These are phyloP conservation scores for Solanum ossicruentum DNA, from an alignment of 257 asterid species.

Conservation along the genomic window DNA sequence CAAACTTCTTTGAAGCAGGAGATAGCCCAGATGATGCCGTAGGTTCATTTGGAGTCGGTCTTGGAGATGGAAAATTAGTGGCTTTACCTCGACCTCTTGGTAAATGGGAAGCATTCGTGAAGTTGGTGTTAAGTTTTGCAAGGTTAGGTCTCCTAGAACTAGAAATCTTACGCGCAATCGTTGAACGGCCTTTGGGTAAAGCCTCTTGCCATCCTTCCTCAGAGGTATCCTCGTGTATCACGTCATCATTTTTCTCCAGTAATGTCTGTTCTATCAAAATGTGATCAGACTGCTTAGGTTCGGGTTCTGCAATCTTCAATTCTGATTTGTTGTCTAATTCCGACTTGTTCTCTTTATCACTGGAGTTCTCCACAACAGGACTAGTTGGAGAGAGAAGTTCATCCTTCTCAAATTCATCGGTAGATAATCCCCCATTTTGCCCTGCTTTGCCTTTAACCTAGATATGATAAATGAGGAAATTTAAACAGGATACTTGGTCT, in stretches of 20 bases:
- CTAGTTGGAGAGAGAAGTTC: constrained; percentile 29
- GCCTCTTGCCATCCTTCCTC: constrained; percentile 98
- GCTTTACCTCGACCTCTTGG: constrained; percentile 39
- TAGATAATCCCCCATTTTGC: constrained; percentile 31
- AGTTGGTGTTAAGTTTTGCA: constrained; percentile 65
- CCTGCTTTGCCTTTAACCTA: constrained; percentile 70
- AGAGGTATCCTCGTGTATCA: constrained; percentile 33
- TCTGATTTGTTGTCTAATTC: constrained; percentile 35
- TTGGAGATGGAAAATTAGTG: constrained; percentile 43
- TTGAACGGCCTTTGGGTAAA: constrained; percentile 62
- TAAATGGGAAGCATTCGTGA: constrained; percentile 35
- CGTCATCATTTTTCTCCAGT: constrained; percentile 26
- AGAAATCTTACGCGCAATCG: constrained; percentile 40
- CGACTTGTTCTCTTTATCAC: constrained; percentile 46
- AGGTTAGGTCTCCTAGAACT: constrained; percentile 64
- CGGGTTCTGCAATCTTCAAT: constrained; percentile 17
- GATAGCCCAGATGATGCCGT: constrained; percentile 26
- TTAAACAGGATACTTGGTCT: neutral
- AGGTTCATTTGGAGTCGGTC: constrained; percentile 28
- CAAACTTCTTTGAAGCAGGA: constrained; percentile 32
- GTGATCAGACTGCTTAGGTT: constrained; percentile 15
- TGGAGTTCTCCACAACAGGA: constrained; percentile 41
- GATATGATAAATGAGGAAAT: constrained; percentile 7
- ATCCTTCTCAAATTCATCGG: constrained; percentile 39
- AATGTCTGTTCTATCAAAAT: constrained; percentile 10